phyloP scores from a whole-genome alignment of 1,284 basidiomycete species.

The Cutaneotrichosporon mucoides region DNA sequence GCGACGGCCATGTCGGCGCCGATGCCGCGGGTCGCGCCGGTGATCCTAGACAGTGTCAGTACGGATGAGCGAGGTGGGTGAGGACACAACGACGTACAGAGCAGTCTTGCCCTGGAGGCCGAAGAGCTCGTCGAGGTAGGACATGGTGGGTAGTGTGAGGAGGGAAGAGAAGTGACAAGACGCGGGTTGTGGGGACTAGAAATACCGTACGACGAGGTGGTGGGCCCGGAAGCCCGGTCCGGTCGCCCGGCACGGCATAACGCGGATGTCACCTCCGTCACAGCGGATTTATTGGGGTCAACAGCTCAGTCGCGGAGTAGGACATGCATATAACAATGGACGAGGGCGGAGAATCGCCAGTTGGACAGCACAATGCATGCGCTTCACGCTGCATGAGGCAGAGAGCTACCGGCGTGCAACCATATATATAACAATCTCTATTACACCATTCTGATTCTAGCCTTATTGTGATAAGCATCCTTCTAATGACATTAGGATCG shows the following conservation, averaged over 20 bases:
- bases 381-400: too few species aligned
- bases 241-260: slow-evolving; percentile 5
- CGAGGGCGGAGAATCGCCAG: too few species aligned
- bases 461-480: too few species aligned
- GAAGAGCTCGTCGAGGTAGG: slow-evolving; percentile 49
- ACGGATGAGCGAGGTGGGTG: not conserved
- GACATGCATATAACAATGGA: too few species aligned
- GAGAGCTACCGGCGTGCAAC: too few species aligned
- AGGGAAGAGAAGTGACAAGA: not conserved
- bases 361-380: too few species aligned
- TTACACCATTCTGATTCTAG: too few species aligned
- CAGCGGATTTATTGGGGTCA: not conserved
- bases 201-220: not conserved
- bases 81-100: slow-evolving; percentile 39
- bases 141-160: slow-evolving; percentile 11
- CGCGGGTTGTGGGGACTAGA: not conserved
- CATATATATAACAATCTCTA: not conserved
- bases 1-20: slow-evolving; percentile 50
- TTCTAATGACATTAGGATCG: not conserved
- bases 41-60: slow-evolving; percentile 33
- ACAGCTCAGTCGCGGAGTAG: not conserved
- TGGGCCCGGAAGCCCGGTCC: slow-evolving; percentile 8
- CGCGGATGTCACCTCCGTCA: not conserved
- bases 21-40: slow-evolving; percentile 49
- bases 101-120: slow-evolving; percentile 52